Conservation (phyloP, 2,329 filamentous ascomycete species). For the Lanzia echinophila region DNA sequence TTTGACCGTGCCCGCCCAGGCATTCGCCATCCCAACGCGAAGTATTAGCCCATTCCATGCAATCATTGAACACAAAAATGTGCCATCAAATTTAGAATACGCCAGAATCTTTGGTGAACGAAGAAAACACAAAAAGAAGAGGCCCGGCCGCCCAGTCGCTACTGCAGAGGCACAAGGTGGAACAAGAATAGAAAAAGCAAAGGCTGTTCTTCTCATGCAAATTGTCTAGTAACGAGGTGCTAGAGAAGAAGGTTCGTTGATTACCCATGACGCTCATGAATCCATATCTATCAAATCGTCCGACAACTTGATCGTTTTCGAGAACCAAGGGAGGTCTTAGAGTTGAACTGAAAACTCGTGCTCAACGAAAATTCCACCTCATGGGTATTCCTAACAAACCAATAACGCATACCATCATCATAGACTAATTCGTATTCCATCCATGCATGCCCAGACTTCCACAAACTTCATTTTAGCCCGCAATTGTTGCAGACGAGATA, state of each 20-base stretch:
- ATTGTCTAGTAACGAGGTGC: slow-evolving; percentile 29
- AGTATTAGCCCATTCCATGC: slow-evolving; percentile 31
- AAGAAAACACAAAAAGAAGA: slow-evolving; percentile 23
- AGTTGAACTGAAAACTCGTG: slow-evolving; percentile 21
- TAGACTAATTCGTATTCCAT: slow-evolving; percentile 23
- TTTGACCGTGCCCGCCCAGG: slow-evolving; percentile 29
- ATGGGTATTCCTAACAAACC: slow-evolving; percentile 29
- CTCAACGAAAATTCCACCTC: slow-evolving; percentile 25
- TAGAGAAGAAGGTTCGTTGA: slow-evolving; percentile 22
- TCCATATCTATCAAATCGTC: slow-evolving; percentile 19
- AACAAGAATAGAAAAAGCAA: slow-evolving; percentile 30
- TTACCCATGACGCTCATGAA: slow-evolving; percentile 16
- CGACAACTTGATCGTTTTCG: slow-evolving; percentile 18
- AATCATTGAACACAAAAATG: slow-evolving; percentile 26
- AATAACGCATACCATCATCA: slow-evolving; percentile 30
- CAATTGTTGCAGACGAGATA: slow-evolving; percentile 22
- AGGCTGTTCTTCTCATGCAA: slow-evolving; percentile 26
- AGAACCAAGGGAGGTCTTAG: slow-evolving; percentile 19
- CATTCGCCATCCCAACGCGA: slow-evolving; percentile 23
- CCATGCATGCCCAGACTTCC: slow-evolving; percentile 25
- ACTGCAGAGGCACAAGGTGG: slow-evolving; percentile 6
- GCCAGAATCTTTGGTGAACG: slow-evolving; percentile 28
- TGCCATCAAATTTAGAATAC: slow-evolving; percentile 28
- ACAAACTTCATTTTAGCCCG: slow-evolving; percentile 24
- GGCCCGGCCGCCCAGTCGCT: slow-evolving; percentile 26